Base-by-base conservation (phyloP, 176 grass and related monocot species). In the Cenchrus americanus region DNA sequence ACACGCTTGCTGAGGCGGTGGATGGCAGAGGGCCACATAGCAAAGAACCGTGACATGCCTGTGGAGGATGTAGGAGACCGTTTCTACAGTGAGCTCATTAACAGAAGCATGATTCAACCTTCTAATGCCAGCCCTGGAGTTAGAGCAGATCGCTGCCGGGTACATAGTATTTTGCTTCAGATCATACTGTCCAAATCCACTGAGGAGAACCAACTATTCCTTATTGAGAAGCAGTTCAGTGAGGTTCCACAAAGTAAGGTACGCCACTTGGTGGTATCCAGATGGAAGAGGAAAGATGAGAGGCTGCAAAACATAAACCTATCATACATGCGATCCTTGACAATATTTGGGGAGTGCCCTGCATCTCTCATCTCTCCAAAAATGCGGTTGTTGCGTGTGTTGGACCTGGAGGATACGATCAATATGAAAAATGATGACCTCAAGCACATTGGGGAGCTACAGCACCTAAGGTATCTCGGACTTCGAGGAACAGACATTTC, bases 1-100 rank as follows among this genome's bases (percentile, higher is more conserved):
- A 82, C 66, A 1, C 63, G 68, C 14, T 78, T 93, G 72, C 5
- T 86, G 7, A 52, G 73, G 26, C 71, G 88, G 21, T 93, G 88
- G 91, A 86, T 93, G 23, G 85, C 85, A 1, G 91, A 93, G 58
- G 85, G 78, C 3, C 72, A 79, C 47, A 89, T 93, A 59, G 42
- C 15, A 46, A 71, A 63, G 51, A 73, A 50, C 1, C 58, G 57
- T 51, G 79, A 71, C 10, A 90, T 83, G 81, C 81, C 78, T 8
- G 46, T 17, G 0, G 78, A 94, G 13, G 74, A 73, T 3, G 73
- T 88, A 10, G 88, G 73, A 21, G 41, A 67, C 14, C 26, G 19
- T 10, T 76, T 78, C 40, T 94, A 88, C 80, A 44, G 26, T 13
- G 83, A 94, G 5, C 82, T 94, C n/a, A 62, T 94, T 13, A 83